phyloP scores from a whole-genome alignment of 345 rosid species.

The Melastoma malabathricum region DNA sequence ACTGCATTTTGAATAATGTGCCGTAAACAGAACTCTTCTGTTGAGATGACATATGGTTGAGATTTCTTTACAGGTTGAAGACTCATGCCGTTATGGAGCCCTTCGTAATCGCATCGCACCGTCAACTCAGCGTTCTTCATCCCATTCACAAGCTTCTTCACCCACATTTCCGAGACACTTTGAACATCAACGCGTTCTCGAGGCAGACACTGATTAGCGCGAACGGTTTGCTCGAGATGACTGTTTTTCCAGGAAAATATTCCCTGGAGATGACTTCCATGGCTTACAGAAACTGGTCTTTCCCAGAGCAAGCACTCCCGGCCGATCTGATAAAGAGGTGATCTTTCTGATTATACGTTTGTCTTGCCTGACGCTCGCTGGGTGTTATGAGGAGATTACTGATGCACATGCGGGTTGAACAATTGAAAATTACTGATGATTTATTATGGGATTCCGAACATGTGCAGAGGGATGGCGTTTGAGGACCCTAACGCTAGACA shows the following conservation, averaged over 20 bases:
- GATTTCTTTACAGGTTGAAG: constrained; percentile 32
- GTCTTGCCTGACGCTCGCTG: background rate
- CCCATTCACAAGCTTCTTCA: constrained; percentile 65
- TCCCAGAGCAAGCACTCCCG: constrained; percentile 60
- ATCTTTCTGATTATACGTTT: background rate
- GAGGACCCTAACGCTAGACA: constrained; percentile 44
- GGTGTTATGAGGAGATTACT: too few relatives aligned
- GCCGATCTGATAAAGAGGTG: constrained; percentile 67
- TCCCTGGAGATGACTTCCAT: constrained; percentile 54
- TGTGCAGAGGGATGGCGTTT: constrained; percentile 52
- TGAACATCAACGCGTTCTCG: constrained; percentile 59
- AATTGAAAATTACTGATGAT: too few relatives aligned
- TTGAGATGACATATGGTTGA: background rate
- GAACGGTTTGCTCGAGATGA: constrained; percentile 44
- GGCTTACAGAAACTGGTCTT: constrained; percentile 41
- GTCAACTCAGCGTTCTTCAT: constrained; percentile 69
- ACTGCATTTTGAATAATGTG: background rate
- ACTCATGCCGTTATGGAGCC: constrained; percentile 69
- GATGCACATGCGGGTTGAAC: too few relatives aligned
- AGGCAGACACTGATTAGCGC: constrained; percentile 47
- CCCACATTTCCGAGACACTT: constrained; percentile 77
- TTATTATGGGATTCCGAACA: background rate
- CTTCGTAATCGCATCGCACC: constrained; percentile 55
- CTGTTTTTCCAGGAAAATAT: constrained; percentile 49
- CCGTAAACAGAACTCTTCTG: too few relatives aligned